Conservation (phyloP, 2,329 filamentous ascomycete species). For the Cucurbitaria berberidis region DNA sequence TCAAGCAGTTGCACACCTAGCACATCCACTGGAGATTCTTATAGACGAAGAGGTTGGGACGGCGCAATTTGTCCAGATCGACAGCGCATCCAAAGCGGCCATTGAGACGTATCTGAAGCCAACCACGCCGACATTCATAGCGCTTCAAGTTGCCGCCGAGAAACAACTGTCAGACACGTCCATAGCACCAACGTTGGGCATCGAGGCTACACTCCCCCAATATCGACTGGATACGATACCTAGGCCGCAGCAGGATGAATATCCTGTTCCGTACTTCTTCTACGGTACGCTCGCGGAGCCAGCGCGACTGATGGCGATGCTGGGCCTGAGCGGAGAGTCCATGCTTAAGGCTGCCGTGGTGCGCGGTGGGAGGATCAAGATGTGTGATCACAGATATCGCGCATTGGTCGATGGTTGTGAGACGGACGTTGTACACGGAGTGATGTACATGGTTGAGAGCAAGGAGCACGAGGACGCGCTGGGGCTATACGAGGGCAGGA, state of each 20-base stretch:
- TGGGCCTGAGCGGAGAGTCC: not conserved
- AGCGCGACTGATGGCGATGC: not conserved
- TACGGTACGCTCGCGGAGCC: not conserved
- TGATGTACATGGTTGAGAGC: conserved; percentile 4
- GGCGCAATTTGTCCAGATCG: not conserved
- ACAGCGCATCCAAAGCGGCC: not conserved
- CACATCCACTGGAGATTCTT: not conserved
- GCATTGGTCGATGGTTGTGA: conserved; percentile 8
- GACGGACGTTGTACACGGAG: not conserved
- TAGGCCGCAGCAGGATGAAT: not conserved
- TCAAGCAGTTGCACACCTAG: not conserved
- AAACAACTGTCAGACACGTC: not conserved
- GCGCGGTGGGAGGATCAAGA: not conserved
- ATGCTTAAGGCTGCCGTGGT: not conserved
- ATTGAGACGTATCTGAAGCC: not conserved
- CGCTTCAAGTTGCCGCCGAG: not conserved
- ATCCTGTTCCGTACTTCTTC: not conserved
- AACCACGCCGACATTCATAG: not conserved
- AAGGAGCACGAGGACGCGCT: conserved; percentile 4
- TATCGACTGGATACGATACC: not conserved
- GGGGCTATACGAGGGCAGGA: conserved; percentile 4
- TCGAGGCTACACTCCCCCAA: not conserved
- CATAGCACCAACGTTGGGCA: not conserved
- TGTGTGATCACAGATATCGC: conserved; percentile 5
- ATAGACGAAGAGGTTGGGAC: not conserved